Percentiles rank a stretch among this genome's conserved stretches.
These are phyloP conservation scores for Aspergillus brasiliensis DNA, from an alignment of 2,329 filamentous ascomycete species.

Conservation along the genomic window DNA sequence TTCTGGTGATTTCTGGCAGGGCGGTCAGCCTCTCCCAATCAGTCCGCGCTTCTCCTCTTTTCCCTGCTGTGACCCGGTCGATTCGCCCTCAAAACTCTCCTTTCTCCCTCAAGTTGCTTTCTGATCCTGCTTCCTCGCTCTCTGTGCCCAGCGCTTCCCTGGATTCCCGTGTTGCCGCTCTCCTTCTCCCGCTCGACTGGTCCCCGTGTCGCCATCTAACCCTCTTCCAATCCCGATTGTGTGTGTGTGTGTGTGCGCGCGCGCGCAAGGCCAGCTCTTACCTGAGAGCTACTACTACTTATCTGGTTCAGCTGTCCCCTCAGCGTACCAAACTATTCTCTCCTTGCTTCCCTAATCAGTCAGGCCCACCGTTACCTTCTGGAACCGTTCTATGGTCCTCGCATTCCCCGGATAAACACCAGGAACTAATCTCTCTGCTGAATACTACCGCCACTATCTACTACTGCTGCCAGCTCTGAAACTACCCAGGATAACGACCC, in stretches of 20 bases:
- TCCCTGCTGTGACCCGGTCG: too few species aligned
- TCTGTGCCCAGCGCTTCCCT: too few species aligned
- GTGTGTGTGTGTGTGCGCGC: too few species aligned
- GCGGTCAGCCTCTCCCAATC: slow-evolving; percentile 3
- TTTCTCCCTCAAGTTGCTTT: too few species aligned
- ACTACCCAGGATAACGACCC: slow-evolving; percentile 9
- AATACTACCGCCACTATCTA: too few species aligned
- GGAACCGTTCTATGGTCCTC: slow-evolving; percentile 8
- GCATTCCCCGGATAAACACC: slow-evolving; percentile 8
- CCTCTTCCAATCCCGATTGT: too few species aligned
- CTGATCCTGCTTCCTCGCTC: too few species aligned
- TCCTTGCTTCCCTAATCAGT: background rate
- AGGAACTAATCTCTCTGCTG: slow-evolving; percentile 6
- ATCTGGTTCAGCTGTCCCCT: background rate
- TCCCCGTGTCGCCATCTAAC: background rate
- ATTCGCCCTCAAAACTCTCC: too few species aligned
- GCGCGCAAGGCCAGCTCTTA: background rate
- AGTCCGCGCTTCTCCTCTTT: too few species aligned
- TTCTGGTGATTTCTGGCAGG: slow-evolving; percentile 11
- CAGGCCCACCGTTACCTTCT: slow-evolving; percentile 7
- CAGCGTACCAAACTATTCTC: background rate
- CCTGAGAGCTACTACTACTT: slow-evolving; percentile 3
- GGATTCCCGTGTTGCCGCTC: too few species aligned
- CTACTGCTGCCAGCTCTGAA: background rate
- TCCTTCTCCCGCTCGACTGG: too few species aligned